Base-by-base conservation (phyloP, 495 filamentous ascomycete genomes). In the Hapsidospora chrysogenum region DNA sequence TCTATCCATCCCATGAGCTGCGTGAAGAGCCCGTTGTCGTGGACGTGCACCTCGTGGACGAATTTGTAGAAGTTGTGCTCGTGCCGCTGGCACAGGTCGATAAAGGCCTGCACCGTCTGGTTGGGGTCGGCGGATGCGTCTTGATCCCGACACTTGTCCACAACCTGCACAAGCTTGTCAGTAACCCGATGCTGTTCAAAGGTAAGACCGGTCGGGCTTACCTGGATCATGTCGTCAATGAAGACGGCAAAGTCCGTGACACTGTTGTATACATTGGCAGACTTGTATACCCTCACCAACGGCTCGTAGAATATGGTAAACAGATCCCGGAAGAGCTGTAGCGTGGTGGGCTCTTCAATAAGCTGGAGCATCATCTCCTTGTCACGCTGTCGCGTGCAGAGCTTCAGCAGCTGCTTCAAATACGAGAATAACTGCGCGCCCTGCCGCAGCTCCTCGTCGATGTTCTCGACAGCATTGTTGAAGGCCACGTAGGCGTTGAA, bases 271-370 rank as follows among this genome's bases (percentile, higher is more conserved):
- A 97, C 89, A 45, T 96, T 97, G 43, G 89, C 89, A 16, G 87
- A 94, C 58, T 96, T 97, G 61, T 97, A 97, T 0, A 97, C 89
- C 15, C 89, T 70, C 11, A 97, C 78, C 8, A 97, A 71, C 0
- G 89, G 89, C 51, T 97, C 89, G 56, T 97, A 97, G 64, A 97
- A 97, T 49, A 97, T 95, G 14, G 85, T 92, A 56, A 97, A 96
- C 30, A 97, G 73, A 44, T 96, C 92, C 27, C 85, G 75, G 67
- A 97, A 89, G 29, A 97, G 64, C 47, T 89, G 80, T 17, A 96
- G 67, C 5, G 89, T 95, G 14, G 82, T 82, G 0, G 89, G 83
- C 56, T 97, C 89, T 59, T 95, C 84, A 36, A 96, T 87, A 42
- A 95, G 82, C 41, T 72, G 74, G 29, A 94, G 63, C 89, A 97